A percentile compares a stretch with the other conserved stretches of the same genome.
Conservation (phyloP, 1,139 yeast genomes). For the Pichia sp. region DNA sequence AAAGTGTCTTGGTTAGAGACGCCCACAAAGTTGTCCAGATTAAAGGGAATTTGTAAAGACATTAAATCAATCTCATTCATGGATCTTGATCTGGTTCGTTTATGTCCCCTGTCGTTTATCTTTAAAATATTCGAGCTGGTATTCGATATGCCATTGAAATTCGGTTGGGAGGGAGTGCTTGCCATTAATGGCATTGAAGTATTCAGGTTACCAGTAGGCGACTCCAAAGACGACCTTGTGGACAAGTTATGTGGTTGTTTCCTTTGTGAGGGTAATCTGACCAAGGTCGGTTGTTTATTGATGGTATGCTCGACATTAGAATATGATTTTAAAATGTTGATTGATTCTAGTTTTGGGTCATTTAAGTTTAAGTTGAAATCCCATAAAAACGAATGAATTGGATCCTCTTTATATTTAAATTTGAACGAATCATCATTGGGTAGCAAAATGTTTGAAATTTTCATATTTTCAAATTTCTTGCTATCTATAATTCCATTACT, state of each 20-base stretch:
- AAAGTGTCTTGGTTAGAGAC: slow-evolving; percentile 4
- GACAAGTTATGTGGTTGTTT: too few species aligned
- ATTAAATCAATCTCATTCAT: slow-evolving; percentile 21
- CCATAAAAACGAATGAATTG: slow-evolving; percentile 24
- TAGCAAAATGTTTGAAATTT: slow-evolving; percentile 22
- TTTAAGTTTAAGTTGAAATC: slow-evolving; percentile 14
- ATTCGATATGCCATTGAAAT: neutral
- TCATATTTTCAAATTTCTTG: slow-evolving; percentile 15
- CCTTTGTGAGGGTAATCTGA: neutral
- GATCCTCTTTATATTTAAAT: slow-evolving; percentile 10
- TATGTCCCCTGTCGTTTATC: slow-evolving; percentile 20
- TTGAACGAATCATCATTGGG: slow-evolving; percentile 21
- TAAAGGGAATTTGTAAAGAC: neutral
- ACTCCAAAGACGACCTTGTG: slow-evolving; percentile 14
- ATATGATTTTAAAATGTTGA: too few species aligned
- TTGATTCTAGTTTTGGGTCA: too few species aligned
- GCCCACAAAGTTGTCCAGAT: neutral
- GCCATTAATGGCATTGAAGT: neutral
- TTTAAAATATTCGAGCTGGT: neutral
- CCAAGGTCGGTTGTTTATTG: neutral
- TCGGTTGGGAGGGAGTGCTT: neutral
- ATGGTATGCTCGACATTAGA: neutral
- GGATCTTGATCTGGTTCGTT: slow-evolving; percentile 27
- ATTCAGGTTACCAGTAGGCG: slow-evolving; percentile 3
- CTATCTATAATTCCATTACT: slow-evolving; percentile 23